Base-by-base conservation (phyloP, 495 filamentous ascomycete species). In the Hyaloscypha finlandica region DNA sequence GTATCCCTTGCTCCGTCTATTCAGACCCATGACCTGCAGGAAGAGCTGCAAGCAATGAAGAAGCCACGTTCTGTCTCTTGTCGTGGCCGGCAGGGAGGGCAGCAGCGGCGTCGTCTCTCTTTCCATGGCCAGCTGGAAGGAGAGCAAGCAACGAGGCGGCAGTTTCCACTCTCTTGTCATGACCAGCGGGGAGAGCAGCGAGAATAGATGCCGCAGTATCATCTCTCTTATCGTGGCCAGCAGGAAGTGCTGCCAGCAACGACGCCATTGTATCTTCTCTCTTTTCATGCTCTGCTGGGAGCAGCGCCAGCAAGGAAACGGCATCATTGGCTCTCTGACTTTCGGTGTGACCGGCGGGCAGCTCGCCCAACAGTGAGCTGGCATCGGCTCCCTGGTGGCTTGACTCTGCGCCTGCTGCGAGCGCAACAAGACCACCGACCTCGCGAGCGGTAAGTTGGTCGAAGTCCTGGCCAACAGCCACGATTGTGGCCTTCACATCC, bases 401-500 rank as follows among this genome's bases (percentile, higher is more conserved):
- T 8, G 31, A 14, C 8, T 30, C 22, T 6, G 22, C 6, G 4
- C 35, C 58, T 9, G 29, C 29, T 14, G 58, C 58, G 33, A 63
- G 29, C 6, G 60, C 30, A 16, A 63, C 19, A 12, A 63, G 22
- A 6, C 48, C 65, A 29, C 19, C 51, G 29, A 51, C 55, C 22
- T 67, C 29, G 29, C 65, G 56, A 20, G 57, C 55, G n/a, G 57
- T 52, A 16, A 67, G 57, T 20, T 61, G 14, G 25, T 54, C 51
- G 65, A 67, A 67, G 42, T 56, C 48, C 33, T 61, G 4, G 8
- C 65, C 65, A 42, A 35, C 65, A 30, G 39, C 48, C 48, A 67
- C 65, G 33, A 67, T 67, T 6, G 65, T 56, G 4, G 65, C 65
- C 45, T 56, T 67, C 16, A 61, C 32, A 30, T 67, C 65, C 6